phyloP scores from a whole-genome alignment of 495 filamentous ascomycete species.

The Penicillium flavigenum region DNA sequence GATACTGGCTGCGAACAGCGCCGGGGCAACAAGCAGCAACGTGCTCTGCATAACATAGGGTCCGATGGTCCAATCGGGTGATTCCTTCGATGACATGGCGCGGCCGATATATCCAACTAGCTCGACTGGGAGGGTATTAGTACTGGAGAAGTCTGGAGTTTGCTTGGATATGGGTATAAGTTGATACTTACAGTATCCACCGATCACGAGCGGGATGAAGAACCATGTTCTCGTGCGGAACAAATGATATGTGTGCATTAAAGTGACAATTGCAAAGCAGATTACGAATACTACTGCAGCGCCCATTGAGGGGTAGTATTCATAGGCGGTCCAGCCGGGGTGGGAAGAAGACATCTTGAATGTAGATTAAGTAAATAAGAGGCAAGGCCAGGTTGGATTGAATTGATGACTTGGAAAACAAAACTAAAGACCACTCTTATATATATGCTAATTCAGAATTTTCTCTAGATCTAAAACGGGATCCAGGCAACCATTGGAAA shows the following conservation, averaged over 20 bases:
- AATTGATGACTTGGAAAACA: background rate
- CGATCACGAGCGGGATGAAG: constrained; percentile 53
- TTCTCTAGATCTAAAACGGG: background rate
- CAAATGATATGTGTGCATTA: constrained; percentile 41
- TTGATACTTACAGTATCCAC: constrained; percentile 48
- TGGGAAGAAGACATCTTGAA: constrained; percentile 14
- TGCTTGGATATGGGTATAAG: background rate
- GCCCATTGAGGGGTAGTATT: constrained; percentile 50
- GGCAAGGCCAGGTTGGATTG: background rate
- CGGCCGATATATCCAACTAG: constrained; percentile 41
- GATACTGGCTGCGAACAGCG: constrained; percentile 54
- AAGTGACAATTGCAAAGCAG: constrained; percentile 43
- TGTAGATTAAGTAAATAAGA: background rate
- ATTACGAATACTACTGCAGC: constrained; percentile 50
- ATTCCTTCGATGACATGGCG: constrained; percentile 30
- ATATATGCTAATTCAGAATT: background rate
- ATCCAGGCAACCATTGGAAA: background rate
- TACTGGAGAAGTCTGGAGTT: background rate
- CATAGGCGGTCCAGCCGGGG: constrained; percentile 35
- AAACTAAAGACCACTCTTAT: background rate
- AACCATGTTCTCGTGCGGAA: constrained; percentile 48
- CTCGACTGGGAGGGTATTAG: constrained; percentile 27
- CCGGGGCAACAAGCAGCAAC: constrained; percentile 49
- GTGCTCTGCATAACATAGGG: constrained; percentile 50
- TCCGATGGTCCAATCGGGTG: constrained; percentile 25